Percentiles rank a stretch among this genome's conserved stretches.
These are phyloP conservation scores for Jamesozyma rosinii DNA, from an alignment of 805 yeast genomes.

Conservation along the genomic window DNA sequence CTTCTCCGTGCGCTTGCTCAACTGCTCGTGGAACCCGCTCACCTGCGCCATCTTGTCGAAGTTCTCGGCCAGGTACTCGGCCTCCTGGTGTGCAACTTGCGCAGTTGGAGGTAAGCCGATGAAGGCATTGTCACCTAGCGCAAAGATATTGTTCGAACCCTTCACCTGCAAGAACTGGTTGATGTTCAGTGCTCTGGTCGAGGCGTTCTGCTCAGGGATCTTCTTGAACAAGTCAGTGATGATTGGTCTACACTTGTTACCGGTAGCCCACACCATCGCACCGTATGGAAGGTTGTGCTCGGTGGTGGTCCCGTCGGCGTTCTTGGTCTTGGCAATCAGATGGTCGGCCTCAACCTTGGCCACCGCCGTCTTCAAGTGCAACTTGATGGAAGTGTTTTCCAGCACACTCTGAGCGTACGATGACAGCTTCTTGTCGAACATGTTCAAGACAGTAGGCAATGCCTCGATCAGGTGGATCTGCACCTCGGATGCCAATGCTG, in stretches of 20 bases:
- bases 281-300: conserved; percentile 69
- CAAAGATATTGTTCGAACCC: conserved; percentile 75
- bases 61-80: conserved; percentile 63
- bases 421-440: conserved; percentile 38
- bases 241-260: conserved; percentile 78
- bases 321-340: conserved; percentile 64
- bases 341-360: conserved; percentile 68
- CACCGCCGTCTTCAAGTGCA: conserved; percentile 80
- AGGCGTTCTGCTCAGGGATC: conserved; percentile 69
- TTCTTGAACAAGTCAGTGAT: conserved; percentile 56
- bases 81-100: conserved; percentile 93
- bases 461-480: conserved; percentile 85
- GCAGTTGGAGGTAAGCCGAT: conserved; percentile 93
- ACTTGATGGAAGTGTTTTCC: conserved; percentile 50
- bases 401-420: conserved; percentile 37
- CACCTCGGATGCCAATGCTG: conserved; percentile 76
- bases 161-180: conserved; percentile 72
- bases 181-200: conserved; percentile 80
- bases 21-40: conserved; percentile 32
- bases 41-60: conserved; percentile 49
- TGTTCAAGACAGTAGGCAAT: conserved; percentile 69
- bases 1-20: conserved; percentile 32
- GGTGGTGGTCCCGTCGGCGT: conserved; percentile 60
- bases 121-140: conserved; percentile 86
- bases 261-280: conserved; percentile 93